Evolutionary conservation across 345 rosid species (phyloP).

Genomic region (Brassica cretica): DNA sequence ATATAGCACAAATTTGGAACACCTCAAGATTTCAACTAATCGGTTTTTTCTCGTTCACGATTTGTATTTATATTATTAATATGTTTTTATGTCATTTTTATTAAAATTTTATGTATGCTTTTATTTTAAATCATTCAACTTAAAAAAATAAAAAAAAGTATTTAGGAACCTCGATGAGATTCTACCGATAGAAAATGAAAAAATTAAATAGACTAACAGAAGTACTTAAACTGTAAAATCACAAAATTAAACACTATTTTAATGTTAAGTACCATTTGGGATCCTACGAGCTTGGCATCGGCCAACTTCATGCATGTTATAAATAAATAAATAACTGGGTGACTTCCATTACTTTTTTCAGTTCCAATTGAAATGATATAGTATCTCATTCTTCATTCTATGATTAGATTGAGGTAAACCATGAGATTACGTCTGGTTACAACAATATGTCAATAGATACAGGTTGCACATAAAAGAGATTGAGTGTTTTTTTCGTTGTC

Average conservation of each 20-base stretch:
- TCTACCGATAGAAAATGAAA: too few species aligned
- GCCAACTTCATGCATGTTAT: not conserved
- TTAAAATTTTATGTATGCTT: too few species aligned
- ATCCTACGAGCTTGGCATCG: not conserved
- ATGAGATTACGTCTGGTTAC: slow-evolving; percentile 10
- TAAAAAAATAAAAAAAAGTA: too few species aligned
- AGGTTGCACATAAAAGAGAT: slow-evolving; percentile 32
- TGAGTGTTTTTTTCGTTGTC: slow-evolving; percentile 9
- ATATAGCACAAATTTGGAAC: not conserved
- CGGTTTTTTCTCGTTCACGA: not conserved
- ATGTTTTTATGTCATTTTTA: not conserved
- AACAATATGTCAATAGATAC: slow-evolving; percentile 32
- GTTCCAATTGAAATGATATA: not conserved
- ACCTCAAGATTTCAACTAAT: not conserved
- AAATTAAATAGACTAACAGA: too few species aligned
- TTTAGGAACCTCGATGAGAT: too few species aligned
- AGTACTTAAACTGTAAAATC: too few species aligned
- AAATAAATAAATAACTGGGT: not conserved
- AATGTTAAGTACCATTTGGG: too few species aligned
- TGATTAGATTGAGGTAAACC: slow-evolving; percentile 25
- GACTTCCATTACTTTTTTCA: not conserved
- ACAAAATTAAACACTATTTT: too few species aligned
- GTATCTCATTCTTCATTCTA: not conserved
- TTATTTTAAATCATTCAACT: too few species aligned
- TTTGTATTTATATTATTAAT: not conserved